Percentiles rank a stretch among this genome's conserved stretches.
Evolutionary conservation across 2,329 filamentous ascomycete genomes (phyloP).

Genomic region (Penicillium corylophilum): DNA sequence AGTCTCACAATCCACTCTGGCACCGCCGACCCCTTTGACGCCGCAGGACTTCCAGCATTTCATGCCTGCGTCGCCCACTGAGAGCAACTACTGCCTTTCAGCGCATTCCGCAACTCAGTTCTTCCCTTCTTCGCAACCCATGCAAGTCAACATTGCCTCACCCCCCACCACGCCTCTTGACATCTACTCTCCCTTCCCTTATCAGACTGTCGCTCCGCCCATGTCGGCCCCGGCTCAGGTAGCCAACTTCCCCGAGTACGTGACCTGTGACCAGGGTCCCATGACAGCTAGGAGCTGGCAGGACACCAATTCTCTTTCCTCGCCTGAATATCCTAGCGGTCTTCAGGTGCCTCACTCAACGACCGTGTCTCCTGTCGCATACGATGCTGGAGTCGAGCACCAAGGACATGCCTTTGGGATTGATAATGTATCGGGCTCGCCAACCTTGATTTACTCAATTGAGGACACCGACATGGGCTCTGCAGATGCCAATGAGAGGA

Average conservation of each 20-base stretch:
- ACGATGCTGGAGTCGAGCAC: conserved; percentile 35
- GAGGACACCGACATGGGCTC: conserved; percentile 31
- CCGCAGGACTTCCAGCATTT: conserved; percentile 44
- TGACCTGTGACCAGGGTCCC: conserved; percentile 37
- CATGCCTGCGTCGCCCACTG: conserved; percentile 40
- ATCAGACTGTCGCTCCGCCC: conserved; percentile 38
- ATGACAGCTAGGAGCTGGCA: conserved; percentile 45
- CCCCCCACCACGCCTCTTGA: conserved; percentile 47
- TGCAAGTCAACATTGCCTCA: conserved; percentile 45
- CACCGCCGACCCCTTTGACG: conserved; percentile 46
- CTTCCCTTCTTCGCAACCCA: conserved; percentile 40
- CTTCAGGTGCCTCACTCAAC: conserved; percentile 35
- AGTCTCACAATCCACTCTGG: conserved; percentile 36
- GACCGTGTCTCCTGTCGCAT: conserved; percentile 40
- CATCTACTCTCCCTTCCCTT: conserved; percentile 39
- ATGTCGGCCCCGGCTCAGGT: conserved; percentile 47
- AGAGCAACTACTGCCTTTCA: conserved; percentile 39
- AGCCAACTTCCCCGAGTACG: conserved; percentile 44
- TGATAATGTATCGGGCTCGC: conserved; percentile 31
- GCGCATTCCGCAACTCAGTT: conserved; percentile 34
- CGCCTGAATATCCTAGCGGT: conserved; percentile 41
- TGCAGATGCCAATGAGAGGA: conserved; percentile 29
- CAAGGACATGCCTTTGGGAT: conserved; percentile 27
- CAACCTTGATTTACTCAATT: conserved; percentile 33
- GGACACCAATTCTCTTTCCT: conserved; percentile 40